These are phyloP conservation scores for Hysterium pulicare DNA, from an alignment of 2,329 filamentous ascomycete genomes.

Conservation along the genomic window DNA sequence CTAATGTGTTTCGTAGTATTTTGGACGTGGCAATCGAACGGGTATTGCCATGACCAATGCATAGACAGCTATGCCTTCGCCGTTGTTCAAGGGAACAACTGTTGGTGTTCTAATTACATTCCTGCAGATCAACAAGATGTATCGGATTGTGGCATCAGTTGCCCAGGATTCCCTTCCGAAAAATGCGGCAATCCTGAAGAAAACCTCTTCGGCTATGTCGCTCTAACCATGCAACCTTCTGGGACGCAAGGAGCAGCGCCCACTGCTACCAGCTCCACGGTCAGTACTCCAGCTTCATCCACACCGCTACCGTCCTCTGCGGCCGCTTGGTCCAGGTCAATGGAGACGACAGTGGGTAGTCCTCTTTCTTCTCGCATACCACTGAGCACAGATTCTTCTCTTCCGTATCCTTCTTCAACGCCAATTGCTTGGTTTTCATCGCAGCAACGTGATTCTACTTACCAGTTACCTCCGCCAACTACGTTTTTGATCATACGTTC, in stretches of 20 bases:
- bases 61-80: slow-evolving; percentile 59
- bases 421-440: slow-evolving; percentile 4
- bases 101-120: slow-evolving; percentile 72
- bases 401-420: slow-evolving; percentile 2
- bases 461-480: slow-evolving; percentile 5
- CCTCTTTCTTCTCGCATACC: neutral
- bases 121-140: slow-evolving; percentile 46
- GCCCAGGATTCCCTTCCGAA: slow-evolving; percentile 67
- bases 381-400: slow-evolving; percentile 8
- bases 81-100: slow-evolving; percentile 61
- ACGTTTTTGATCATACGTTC: slow-evolving; percentile 2
- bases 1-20: slow-evolving; percentile 12
- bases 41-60: slow-evolving; percentile 64
- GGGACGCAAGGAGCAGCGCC: slow-evolving; percentile 52
- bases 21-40: slow-evolving; percentile 60
- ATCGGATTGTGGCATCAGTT: slow-evolving; percentile 54
- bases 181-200: slow-evolving; percentile 58
- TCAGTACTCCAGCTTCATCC: slow-evolving; percentile 20
- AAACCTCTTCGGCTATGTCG: slow-evolving; percentile 64
- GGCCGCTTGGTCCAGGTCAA: neutral
- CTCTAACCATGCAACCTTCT: slow-evolving; percentile 47
- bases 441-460: slow-evolving; percentile 1
- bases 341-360: neutral
- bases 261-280: slow-evolving; percentile 16
- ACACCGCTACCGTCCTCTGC: slow-evolving; percentile 5